These are phyloP conservation scores for Porpolomopsis calyptriformis DNA, from an alignment of 768 basidiomycete species.

Conservation along the genomic window DNA sequence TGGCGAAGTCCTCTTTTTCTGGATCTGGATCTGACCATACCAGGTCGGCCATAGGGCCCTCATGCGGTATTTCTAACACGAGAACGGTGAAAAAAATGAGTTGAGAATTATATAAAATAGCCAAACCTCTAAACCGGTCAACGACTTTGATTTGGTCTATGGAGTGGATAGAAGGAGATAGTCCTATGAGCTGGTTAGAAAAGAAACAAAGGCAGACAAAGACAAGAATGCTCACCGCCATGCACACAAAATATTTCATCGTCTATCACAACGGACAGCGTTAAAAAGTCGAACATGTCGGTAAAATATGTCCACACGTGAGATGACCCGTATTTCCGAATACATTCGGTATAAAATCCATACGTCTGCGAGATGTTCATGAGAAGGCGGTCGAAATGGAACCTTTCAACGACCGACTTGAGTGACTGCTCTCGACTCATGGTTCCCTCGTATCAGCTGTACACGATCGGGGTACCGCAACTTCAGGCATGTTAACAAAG, in stretches of 20 bases:
- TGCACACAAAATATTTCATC: conserved; percentile 99
- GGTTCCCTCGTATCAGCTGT: conserved; percentile 94
- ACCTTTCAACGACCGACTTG: conserved; percentile 52
- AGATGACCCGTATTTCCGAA: conserved; percentile 91
- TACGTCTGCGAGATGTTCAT: conserved; percentile 61
- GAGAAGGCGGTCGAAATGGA: conserved; percentile 14
- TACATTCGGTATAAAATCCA: conserved; percentile 98
- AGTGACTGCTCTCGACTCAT: conserved; percentile 95
- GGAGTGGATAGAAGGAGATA: conserved; percentile 96
- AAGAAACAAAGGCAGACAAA: not conserved
- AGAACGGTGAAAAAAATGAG: conserved; percentile 16
- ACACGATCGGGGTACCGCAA: conserved; percentile 94
- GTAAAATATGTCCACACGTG: conserved; percentile 99
- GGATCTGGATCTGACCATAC: conserved; percentile 99
- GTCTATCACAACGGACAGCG: conserved; percentile 95
- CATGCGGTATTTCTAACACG: conserved; percentile 86
- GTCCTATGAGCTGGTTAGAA: conserved; percentile 37
- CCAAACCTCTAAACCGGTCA: conserved; percentile 87
- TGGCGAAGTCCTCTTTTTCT: conserved; percentile 99
- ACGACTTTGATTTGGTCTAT: conserved; percentile 99
- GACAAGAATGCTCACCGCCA: conserved; percentile 51
- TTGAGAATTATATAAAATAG: conserved; percentile 13
- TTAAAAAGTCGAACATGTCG: conserved; percentile 99
- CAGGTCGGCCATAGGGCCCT: conserved; percentile 98
- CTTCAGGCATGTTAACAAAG: conserved; percentile 91